phyloP scores from a whole-genome alignment of 495 filamentous ascomycete species.

The Neurospora sp. region DNA sequence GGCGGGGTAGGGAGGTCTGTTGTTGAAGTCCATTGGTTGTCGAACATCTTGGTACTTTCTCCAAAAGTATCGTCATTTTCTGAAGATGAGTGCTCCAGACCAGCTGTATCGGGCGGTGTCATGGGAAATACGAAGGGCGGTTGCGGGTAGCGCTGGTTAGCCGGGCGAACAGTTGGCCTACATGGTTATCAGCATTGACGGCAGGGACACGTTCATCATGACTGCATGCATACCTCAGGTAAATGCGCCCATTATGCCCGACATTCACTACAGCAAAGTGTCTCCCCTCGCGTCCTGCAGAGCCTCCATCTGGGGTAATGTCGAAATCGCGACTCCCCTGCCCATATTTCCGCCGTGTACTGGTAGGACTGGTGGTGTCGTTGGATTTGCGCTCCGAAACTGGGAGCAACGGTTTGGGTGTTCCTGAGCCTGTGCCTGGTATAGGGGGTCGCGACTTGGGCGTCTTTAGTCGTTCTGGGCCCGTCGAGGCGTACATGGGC shows the following conservation, averaged over 20 bases:
- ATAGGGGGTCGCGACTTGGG: slow-evolving; percentile 20
- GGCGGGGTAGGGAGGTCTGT: slow-evolving; percentile 20
- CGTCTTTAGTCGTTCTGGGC: slow-evolving; percentile 8
- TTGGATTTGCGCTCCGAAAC: slow-evolving; percentile 32
- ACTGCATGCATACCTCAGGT: slow-evolving; percentile 62
- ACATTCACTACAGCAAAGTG: slow-evolving; percentile 93
- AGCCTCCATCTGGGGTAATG: slow-evolving; percentile 38
- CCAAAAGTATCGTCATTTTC: slow-evolving; percentile 31
- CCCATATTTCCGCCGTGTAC: slow-evolving; percentile 17
- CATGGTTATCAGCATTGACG: background rate
- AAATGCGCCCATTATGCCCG: slow-evolving; percentile 87
- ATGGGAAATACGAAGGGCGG: slow-evolving; percentile 50
- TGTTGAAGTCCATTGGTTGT: slow-evolving; percentile 28
- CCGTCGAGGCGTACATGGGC: slow-evolving; percentile 6
- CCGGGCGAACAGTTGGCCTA: slow-evolving; percentile 51
- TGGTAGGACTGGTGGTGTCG: slow-evolving; percentile 20
- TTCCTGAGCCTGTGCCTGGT: slow-evolving; percentile 7
- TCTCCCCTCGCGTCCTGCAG: slow-evolving; percentile 51
- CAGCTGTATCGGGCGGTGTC: slow-evolving; percentile 47
- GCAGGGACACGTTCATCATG: slow-evolving; percentile 7
- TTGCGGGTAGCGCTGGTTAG: slow-evolving; percentile 47
- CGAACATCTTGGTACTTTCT: slow-evolving; percentile 15
- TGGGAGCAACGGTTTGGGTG: slow-evolving; percentile 32
- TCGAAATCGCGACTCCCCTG: slow-evolving; percentile 33
- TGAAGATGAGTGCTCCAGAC: slow-evolving; percentile 34